Evolutionary conservation across 1,139 yeast genomes (phyloP).

Genomic region (Kodamaea ohmeri): DNA sequence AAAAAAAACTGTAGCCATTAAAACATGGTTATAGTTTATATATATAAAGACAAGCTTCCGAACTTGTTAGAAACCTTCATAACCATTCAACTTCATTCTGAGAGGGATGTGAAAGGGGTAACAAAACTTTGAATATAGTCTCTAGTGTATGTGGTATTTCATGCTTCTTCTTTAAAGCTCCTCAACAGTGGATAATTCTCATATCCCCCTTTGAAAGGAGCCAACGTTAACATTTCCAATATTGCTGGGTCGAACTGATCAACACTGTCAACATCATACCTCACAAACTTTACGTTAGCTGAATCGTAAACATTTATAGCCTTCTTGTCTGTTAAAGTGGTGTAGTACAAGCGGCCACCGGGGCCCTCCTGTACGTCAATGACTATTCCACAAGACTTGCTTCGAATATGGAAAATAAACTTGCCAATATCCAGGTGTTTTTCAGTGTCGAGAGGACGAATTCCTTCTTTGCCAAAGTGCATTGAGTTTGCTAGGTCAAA

Average conservation of each 20-base stretch:
- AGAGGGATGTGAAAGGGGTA: too few relatives aligned
- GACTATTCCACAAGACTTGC: conserved; percentile 8
- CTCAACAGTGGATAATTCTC: too few relatives aligned
- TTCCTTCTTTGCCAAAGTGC: conserved; percentile 7
- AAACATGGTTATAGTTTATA: too few relatives aligned
- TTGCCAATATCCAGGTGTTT: conserved; percentile 6
- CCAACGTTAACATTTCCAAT: background rate
- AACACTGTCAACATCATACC: conserved; percentile 2
- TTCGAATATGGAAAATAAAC: conserved; percentile 8
- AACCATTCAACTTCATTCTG: too few relatives aligned
- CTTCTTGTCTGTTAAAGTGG: conserved; percentile 9
- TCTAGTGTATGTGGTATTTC: too few relatives aligned
- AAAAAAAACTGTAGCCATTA: too few relatives aligned
- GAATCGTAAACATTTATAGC: conserved; percentile 8
- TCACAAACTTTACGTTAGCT: conserved; percentile 6
- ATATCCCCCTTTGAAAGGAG: background rate
- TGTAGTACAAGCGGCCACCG: conserved; percentile 6
- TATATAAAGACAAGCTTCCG: too few relatives aligned
- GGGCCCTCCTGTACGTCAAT: conserved; percentile 6
- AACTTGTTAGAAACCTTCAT: too few relatives aligned
- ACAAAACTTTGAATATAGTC: too few relatives aligned
- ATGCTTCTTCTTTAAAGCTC: too few relatives aligned
- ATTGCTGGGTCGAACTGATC: conserved; percentile 8
- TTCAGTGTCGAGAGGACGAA: background rate
- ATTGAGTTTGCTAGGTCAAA: conserved; percentile 15